Evolutionary conservation across 83 land plant genomes (phyloP).

Genomic region (Picea mariana): DNA sequence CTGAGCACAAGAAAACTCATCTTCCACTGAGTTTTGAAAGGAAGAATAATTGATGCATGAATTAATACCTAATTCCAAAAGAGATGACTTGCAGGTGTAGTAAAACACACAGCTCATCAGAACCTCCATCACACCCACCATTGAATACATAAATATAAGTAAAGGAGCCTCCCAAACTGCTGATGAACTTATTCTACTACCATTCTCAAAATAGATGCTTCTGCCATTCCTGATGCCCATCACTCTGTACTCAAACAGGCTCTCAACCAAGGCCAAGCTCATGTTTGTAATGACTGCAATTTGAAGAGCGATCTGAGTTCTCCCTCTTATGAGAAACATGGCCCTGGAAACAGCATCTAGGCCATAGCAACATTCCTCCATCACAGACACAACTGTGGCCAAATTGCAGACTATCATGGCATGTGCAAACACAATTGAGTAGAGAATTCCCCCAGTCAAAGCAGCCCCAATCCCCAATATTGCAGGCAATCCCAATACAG

Average conservation of each 20-base stretch:
- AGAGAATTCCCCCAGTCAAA: background rate
- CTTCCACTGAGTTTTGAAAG: background rate
- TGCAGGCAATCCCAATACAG: background rate
- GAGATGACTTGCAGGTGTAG: conserved; percentile 3
- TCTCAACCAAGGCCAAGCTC: background rate
- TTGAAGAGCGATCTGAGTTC: background rate
- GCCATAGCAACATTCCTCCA: background rate
- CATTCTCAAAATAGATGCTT: too few relatives aligned
- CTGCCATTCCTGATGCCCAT: too few relatives aligned
- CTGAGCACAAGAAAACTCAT: too few relatives aligned
- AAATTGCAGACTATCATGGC: background rate
- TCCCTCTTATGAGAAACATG: background rate
- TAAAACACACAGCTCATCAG: conserved; percentile 14
- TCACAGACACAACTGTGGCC: conserved; percentile 3
- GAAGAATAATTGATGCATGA: conserved; percentile 14
- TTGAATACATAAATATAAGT: background rate
- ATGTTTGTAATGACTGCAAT: background rate
- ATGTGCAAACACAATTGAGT: background rate
- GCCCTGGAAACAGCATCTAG: background rate
- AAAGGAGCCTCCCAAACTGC: background rate
- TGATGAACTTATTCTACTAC: too few relatives aligned
- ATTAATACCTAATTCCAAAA: background rate
- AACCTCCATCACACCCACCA: background rate
- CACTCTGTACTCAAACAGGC: background rate
- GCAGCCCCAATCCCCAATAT: background rate